Percentiles rank a stretch among this genome's conserved stretches.
Evolutionary conservation across 2,329 filamentous ascomycete species (phyloP).

Genomic region (Colletotrichum trifolii): DNA sequence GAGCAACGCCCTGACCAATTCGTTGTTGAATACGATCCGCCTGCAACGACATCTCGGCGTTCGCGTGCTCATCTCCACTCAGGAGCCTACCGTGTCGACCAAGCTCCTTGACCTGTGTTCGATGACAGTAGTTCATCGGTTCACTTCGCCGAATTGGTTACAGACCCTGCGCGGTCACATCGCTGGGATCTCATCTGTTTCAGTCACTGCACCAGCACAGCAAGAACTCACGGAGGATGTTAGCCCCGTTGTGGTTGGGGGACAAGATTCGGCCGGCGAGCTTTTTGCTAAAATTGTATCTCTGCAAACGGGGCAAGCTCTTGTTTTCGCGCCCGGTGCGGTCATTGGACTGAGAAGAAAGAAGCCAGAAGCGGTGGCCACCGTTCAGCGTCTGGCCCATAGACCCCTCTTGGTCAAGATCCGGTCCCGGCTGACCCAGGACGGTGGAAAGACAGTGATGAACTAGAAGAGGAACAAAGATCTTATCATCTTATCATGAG

Average conservation of each 20-base stretch:
- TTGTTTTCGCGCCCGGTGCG: constrained; percentile 59
- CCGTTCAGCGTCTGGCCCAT: constrained; percentile 48
- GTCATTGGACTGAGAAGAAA: constrained; percentile 35
- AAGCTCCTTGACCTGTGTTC: constrained; percentile 77
- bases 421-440: constrained; percentile 54
- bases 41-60: constrained; percentile 76
- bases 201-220: constrained; percentile 10
- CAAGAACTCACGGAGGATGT: constrained; percentile 10
- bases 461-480: no score
- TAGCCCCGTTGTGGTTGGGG: constrained; percentile 30
- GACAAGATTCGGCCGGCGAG: constrained; percentile 42
- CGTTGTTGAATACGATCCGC: constrained; percentile 71
- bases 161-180: constrained; percentile 43
- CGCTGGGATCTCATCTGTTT: constrained; percentile 41
- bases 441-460: constrained; percentile 59
- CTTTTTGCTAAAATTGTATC: constrained; percentile 56
- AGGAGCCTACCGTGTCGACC: constrained; percentile 79
- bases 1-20: constrained; percentile 68
- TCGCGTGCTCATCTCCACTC: constrained; percentile 78
- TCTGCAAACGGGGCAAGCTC: constrained; percentile 56
- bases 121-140: constrained; percentile 77
- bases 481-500: no score
- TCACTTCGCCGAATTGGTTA: constrained; percentile 59
- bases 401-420: constrained; percentile 54
- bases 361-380: constrained; percentile 25